These are phyloP conservation scores for Houttuynia cordata DNA, from an alignment of 164 flowering plant genomes.

Conservation along the genomic window DNA sequence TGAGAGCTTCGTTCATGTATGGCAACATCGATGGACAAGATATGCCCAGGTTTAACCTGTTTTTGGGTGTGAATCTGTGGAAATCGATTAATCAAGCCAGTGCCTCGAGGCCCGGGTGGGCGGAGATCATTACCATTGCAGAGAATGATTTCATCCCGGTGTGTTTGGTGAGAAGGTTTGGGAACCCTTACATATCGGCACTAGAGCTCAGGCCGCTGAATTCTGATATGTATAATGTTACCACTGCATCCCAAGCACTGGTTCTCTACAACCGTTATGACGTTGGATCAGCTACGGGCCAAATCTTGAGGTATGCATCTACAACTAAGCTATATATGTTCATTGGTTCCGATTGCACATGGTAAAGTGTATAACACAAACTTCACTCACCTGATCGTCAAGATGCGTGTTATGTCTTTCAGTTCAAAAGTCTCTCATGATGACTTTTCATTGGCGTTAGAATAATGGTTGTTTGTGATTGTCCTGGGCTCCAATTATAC, in stretches of 20 bases:
- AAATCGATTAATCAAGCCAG: slow-evolving; percentile 2
- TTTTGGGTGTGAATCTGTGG: slow-evolving; percentile 33
- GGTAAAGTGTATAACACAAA: too few species aligned
- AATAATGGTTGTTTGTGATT: too few species aligned
- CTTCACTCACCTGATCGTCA: too few species aligned
- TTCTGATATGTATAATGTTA: background rate
- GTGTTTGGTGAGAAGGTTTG: slow-evolving; percentile 27
- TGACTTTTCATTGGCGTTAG: too few species aligned
- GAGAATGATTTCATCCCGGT: slow-evolving; percentile 10
- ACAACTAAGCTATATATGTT: too few species aligned
- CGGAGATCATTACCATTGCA: slow-evolving; percentile 24
- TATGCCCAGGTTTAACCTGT: slow-evolving; percentile 27
- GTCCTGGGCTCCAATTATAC: too few species aligned
- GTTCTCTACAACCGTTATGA: slow-evolving; percentile 4
- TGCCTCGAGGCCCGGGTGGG: background rate
- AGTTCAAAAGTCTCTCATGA: too few species aligned
- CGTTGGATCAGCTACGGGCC: background rate
- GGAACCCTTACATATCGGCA: slow-evolving; percentile 34
- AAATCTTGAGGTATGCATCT: background rate
- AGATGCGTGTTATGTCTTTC: too few species aligned
- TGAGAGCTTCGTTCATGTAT: slow-evolving; percentile 41
- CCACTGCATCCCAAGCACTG: background rate
- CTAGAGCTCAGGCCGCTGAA: slow-evolving; percentile 23
- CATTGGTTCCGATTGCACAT: too few species aligned
- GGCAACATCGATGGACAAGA: slow-evolving; percentile 32